These are phyloP conservation scores for Phialemoniopsis sp. DNA, from an alignment of 2,329 filamentous ascomycete species.

Conservation along the genomic window DNA sequence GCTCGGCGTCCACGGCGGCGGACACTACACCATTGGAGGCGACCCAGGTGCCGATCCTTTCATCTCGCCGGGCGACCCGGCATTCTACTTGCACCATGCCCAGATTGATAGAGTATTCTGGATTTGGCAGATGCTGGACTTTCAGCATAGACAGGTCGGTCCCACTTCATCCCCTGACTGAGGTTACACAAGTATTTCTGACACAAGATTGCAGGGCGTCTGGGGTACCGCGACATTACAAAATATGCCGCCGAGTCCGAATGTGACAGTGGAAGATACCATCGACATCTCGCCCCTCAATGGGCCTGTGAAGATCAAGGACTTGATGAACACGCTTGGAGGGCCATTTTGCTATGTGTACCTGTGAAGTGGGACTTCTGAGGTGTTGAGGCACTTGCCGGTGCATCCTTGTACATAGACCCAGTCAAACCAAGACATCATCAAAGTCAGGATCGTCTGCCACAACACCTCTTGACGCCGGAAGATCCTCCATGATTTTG, in stretches of 20 bases:
- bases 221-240: conserved; percentile 34
- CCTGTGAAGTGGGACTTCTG: conserved; percentile 9
- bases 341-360: conserved; percentile 40
- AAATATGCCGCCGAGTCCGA: conserved; percentile 32
- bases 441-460: too few species aligned
- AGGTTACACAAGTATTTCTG: neutral
- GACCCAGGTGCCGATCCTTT: conserved; percentile 41
- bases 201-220: conserved; percentile 17
- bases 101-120: conserved; percentile 42
- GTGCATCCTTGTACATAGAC: too few species aligned
- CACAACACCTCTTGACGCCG: too few species aligned
- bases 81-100: conserved; percentile 40
- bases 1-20: conserved; percentile 31
- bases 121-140: conserved; percentile 44
- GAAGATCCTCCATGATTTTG: too few species aligned
- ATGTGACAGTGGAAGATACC: conserved; percentile 24
- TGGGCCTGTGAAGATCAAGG: conserved; percentile 15
- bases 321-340: conserved; percentile 30
- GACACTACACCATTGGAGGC: conserved; percentile 37
- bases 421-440: too few species aligned
- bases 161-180: neutral
- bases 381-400: too few species aligned
- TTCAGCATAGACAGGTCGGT: conserved; percentile 25
- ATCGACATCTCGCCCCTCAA: conserved; percentile 16
- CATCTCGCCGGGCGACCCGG: conserved; percentile 38